Evolutionary conservation across 1,284 basidiomycete genomes (phyloP).

Genomic region (Sporisorium graminicola): DNA sequence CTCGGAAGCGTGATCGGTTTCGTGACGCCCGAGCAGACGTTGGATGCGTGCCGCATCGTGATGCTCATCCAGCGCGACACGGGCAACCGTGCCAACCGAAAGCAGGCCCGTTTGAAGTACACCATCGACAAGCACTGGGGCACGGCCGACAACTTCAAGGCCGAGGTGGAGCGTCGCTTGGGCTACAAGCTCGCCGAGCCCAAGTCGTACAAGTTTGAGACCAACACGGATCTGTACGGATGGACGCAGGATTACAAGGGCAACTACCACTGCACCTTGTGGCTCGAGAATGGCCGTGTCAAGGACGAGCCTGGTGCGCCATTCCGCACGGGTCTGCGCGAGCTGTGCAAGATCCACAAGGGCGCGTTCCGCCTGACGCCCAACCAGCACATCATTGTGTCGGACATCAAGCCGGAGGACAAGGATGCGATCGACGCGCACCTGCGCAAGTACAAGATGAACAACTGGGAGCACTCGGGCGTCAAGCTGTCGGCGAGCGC

Average conservation of each 20-base stretch:
- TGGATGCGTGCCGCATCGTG: conserved; percentile 88
- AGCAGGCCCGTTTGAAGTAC: conserved; percentile 80
- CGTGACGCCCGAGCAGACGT: conserved; percentile 87
- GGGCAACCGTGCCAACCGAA: conserved; percentile 83
- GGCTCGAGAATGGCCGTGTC: conserved; percentile 97
- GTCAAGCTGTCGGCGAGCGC: conserved; percentile 77
- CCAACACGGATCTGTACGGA: conserved; percentile 93
- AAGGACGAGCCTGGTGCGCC: conserved; percentile 89
- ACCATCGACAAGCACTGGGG: conserved; percentile 92
- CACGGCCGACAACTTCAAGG: conserved; percentile 75
- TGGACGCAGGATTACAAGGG: conserved; percentile 91
- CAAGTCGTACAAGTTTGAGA: conserved; percentile 84
- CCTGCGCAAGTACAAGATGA: conserved; percentile 88
- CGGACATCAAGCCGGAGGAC: conserved; percentile 77
- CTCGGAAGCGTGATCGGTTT: conserved; percentile 90
- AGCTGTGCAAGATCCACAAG: conserved; percentile 94
- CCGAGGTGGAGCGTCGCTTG: conserved; percentile 88
- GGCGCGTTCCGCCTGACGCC: conserved; percentile 85
- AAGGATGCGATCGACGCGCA: conserved; percentile 83
- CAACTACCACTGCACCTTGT: conserved; percentile 90
- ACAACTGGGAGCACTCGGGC: conserved; percentile 85
- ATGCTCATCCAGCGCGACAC: conserved; percentile 95
- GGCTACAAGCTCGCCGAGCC: conserved; percentile 80
- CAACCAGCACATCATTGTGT: conserved; percentile 93
- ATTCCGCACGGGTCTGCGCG: conserved; percentile 92